These are phyloP conservation scores for Dactylellina parvicollis DNA, from an alignment of 2,329 filamentous ascomycete species.

Conservation along the genomic window DNA sequence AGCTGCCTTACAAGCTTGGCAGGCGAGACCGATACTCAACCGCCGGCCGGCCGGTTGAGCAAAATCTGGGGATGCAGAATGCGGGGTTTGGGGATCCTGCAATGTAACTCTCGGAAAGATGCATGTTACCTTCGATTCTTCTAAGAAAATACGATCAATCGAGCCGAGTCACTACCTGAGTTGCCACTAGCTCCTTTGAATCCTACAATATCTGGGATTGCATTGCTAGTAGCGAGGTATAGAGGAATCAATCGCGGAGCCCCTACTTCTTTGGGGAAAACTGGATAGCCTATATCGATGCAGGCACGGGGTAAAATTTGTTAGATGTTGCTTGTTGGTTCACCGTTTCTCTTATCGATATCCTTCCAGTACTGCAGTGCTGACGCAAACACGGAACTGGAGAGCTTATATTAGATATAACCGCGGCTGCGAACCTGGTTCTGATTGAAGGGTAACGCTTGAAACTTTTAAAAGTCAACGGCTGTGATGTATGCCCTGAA, in stretches of 20 bases:
- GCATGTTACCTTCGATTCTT: conserved; percentile 11
- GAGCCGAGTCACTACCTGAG: too few relatives aligned
- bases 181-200: too few relatives aligned
- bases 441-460: conserved; percentile 11
- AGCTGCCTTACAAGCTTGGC: background rate
- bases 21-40: background rate
- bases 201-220: conserved; percentile 23
- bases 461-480: conserved; percentile 2
- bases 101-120: conserved; percentile 43
- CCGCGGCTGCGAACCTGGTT: background rate
- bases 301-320: background rate
- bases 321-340: conserved; percentile 9
- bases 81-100: conserved; percentile 45
- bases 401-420: background rate
- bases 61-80: background rate
- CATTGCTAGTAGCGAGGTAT: background rate
- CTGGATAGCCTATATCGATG: background rate
- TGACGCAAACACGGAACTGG: background rate
- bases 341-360: background rate
- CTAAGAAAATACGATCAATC: too few relatives aligned
- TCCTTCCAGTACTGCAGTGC: background rate
- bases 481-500: background rate
- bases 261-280: conserved; percentile 1
- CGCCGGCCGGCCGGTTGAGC: background rate
- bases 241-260: conserved; percentile 1